Evolutionary conservation across 106 monocot genomes (phyloP).

Genomic region (Ottelia alismoides): DNA sequence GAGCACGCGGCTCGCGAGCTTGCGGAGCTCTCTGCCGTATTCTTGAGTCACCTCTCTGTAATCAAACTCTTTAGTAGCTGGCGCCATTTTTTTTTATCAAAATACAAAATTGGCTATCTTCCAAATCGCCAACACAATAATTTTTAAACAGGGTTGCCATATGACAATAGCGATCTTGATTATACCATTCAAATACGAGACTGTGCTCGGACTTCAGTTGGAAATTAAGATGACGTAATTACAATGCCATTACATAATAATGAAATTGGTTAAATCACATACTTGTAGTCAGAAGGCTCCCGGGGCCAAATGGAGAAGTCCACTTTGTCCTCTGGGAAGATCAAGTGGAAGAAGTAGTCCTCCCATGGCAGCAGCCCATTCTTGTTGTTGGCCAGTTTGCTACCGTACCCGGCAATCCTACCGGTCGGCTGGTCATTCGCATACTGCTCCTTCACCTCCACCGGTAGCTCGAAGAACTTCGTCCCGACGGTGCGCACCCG

Average conservation of each 20-base stretch:
- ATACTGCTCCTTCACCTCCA: slow-evolving; percentile 74
- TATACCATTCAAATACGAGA: too few relatives aligned
- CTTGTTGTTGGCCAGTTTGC: slow-evolving; percentile 70
- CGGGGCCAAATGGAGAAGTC: slow-evolving; percentile 63
- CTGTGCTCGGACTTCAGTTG: not conserved
- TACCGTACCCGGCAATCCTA: slow-evolving; percentile 71
- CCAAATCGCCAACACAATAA: too few relatives aligned
- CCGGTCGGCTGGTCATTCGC: slow-evolving; percentile 65
- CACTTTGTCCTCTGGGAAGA: slow-evolving; percentile 46
- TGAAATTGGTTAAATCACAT: too few relatives aligned
- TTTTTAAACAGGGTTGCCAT: too few relatives aligned
- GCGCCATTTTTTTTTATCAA: too few relatives aligned
- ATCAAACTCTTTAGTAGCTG: too few relatives aligned
- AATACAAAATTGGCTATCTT: too few relatives aligned
- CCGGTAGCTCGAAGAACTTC: slow-evolving; percentile 58
- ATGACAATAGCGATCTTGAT: too few relatives aligned
- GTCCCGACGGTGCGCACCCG: slow-evolving; percentile 33
- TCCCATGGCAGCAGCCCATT: slow-evolving; percentile 74
- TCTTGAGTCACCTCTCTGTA: slow-evolving; percentile 47
- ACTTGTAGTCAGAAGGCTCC: slow-evolving; percentile 46
- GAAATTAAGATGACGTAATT: not conserved
- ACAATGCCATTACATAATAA: not conserved
- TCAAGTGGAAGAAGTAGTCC: slow-evolving; percentile 92
- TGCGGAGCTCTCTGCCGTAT: slow-evolving; percentile 37
- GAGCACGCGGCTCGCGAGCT: slow-evolving; percentile 38